phyloP scores from a whole-genome alignment of 345 rosid genomes.

The Euphorbia tirucalli region DNA sequence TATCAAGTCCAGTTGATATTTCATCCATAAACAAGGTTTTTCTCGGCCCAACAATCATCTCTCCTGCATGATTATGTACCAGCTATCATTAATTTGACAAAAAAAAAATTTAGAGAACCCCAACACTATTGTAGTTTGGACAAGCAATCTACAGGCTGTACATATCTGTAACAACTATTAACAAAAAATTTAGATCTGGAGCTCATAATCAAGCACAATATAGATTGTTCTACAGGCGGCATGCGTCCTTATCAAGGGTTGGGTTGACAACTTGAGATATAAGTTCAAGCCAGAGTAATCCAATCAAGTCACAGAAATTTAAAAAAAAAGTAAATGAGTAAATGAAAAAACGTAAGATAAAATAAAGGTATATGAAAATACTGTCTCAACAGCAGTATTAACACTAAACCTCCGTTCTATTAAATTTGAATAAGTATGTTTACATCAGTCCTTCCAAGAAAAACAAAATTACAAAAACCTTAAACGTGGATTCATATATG shows the following conservation, averaged over 20 bases:
- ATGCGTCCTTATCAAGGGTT: neutral
- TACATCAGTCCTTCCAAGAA: neutral
- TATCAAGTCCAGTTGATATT: conserved; percentile 94
- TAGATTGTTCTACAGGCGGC: neutral
- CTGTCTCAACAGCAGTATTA: neutral
- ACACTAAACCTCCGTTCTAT: neutral
- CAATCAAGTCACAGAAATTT: neutral
- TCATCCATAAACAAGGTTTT: conserved; percentile 98
- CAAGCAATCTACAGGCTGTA: too few relatives aligned
- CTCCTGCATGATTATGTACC: conserved; percentile 51
- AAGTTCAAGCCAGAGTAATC: neutral
- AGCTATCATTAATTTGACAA: neutral
- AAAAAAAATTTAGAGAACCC: neutral
- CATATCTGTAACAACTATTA: too few relatives aligned
- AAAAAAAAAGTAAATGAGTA: too few relatives aligned
- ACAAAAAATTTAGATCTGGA: neutral
- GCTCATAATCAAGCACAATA: neutral
- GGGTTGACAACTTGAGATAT: neutral
- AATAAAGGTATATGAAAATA: neutral
- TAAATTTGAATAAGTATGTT: neutral
- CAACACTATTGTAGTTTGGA: too few relatives aligned
- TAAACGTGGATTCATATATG: neutral
- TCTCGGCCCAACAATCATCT: conserved; percentile 94
- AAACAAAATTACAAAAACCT: neutral
- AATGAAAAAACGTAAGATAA: neutral